Evolutionary conservation across 768 basidiomycete species (phyloP).

Genomic region (Xerocomus potaroensis): DNA sequence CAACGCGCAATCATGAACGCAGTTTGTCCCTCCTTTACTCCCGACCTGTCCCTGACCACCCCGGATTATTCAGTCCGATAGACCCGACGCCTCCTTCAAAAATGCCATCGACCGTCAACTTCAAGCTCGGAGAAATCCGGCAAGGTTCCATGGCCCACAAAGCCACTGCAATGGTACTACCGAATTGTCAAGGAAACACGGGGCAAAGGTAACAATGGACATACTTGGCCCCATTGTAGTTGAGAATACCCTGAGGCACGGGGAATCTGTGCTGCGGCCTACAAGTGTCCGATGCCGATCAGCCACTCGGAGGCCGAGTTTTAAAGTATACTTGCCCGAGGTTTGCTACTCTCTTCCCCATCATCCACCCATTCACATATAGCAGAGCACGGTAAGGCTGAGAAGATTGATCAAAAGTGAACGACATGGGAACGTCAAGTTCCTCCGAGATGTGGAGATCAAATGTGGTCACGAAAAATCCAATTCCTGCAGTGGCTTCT

Average conservation of each 20-base stretch:
- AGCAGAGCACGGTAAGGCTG: slow-evolving; percentile 69
- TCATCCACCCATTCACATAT: slow-evolving; percentile 89
- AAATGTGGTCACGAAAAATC: slow-evolving; percentile 79
- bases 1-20: too few relatives aligned
- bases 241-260: slow-evolving; percentile 74
- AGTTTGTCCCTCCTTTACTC: slow-evolving; percentile 2
- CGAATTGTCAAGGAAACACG: slow-evolving; percentile 1
- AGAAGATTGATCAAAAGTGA: slow-evolving; percentile 59
- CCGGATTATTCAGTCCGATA: slow-evolving; percentile 54
- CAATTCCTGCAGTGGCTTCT: slow-evolving; percentile 57
- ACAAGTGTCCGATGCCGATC: slow-evolving; percentile 2
- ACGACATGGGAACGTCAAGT: slow-evolving; percentile 67
- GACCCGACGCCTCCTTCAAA: slow-evolving; percentile 65
- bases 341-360: slow-evolving; percentile 74
- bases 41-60: slow-evolving; percentile 40
- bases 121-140: slow-evolving; percentile 46
- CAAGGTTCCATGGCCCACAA: slow-evolving; percentile 62
- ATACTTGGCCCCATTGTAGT: slow-evolving; percentile 71
- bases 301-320: neutral
- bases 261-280: slow-evolving; percentile 82
- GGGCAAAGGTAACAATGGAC: neutral
- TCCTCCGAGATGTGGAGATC: slow-evolving; percentile 52
- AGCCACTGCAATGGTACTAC: slow-evolving; percentile 56
- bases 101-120: slow-evolving; percentile 50
- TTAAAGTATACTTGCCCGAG: slow-evolving; percentile 46